Base-by-base conservation (phyloP, 2,329 filamentous ascomycete species). In the Clonostachys rosea region DNA sequence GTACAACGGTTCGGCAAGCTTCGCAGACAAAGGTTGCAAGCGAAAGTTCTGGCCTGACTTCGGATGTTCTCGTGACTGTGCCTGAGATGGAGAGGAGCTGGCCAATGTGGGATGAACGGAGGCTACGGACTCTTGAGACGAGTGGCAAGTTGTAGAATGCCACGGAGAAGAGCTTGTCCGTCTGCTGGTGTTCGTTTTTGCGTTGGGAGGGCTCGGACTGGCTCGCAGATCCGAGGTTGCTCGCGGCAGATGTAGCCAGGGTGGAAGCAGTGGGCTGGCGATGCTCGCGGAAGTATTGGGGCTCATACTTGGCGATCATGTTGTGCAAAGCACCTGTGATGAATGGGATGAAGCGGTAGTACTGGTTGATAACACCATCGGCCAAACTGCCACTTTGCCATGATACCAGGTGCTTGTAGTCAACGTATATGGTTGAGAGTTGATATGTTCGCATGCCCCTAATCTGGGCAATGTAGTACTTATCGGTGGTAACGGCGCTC, bases 21-120 rank as follows among this genome's bases (percentile, higher is more conserved):
- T 96, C 89, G 67, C 94, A 99, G 47, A 86, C 83, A 59, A 99
- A 99, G 0, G 94, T 96, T 6, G 89, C 94, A 18, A 95, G 75
- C 4, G 91, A 95, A 50, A 99, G 71, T 67, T 99, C 94, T 1
- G 94, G 94, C 34, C 94, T 83, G 20, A 99, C 94, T 74, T 99
- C 94, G 10, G 94, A 99, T 6, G 94, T 99, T 64, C 94, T 82
- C 2, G 94, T 99, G 30, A 96, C 92, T 1, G 94, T 99, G 43
- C 94, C 94, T 8, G 94, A 99, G 56, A 99, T 95, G 11, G 94
- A 96, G 6, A 96, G 81, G 40, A 99, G 79, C 62, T 92, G 89
- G 46, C 94, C 94, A 57, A 99, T 95, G 56, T 96, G 91, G 52
- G 83, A 79, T 24, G 94, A 95, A 34, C 94, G 86, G 52, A 99